Evolutionary conservation across 345 rosid genomes (phyloP).

Genomic region (Citrus inodora): DNA sequence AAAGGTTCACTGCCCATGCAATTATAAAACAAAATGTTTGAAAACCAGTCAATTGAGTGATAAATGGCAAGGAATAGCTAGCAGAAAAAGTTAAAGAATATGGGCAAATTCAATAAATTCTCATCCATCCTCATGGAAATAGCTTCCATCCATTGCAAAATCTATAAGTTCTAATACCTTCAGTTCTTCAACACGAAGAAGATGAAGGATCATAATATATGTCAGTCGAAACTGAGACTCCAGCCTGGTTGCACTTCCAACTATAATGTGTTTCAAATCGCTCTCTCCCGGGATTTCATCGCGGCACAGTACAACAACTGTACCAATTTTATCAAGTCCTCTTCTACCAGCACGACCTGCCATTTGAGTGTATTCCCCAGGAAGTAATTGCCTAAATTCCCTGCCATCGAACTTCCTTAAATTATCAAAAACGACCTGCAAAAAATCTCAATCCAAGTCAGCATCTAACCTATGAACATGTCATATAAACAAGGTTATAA

Average conservation of each 20-base stretch:
- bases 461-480: constrained; percentile 13
- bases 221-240: constrained; percentile 95
- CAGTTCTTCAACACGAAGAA: constrained; percentile 96
- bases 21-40: background rate
- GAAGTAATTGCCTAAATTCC: constrained; percentile 77
- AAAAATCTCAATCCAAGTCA: constrained; percentile 19
- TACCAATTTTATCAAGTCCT: constrained; percentile 95
- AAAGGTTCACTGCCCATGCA: background rate
- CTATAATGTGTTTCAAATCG: constrained; percentile 54
- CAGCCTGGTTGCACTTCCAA: constrained; percentile 83
- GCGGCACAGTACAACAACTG: constrained; percentile 89
- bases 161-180: constrained; percentile 51
- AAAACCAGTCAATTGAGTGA: background rate
- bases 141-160: constrained; percentile 1
- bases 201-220: constrained; percentile 95
- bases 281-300: constrained; percentile 88
- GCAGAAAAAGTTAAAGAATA: constrained; percentile 1
- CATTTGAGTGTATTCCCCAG: constrained; percentile 99
- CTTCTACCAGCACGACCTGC: constrained; percentile 99
- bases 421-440: constrained; percentile 88
- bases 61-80: constrained; percentile 11
- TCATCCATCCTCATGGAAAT: background rate
- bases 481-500: background rate
- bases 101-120: background rate
- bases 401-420: constrained; percentile 94